Evolutionary conservation across 495 filamentous ascomycete species (phyloP), one percentile per base, ranked within the genome.

Genomic region (Darksidea phi): DNA sequence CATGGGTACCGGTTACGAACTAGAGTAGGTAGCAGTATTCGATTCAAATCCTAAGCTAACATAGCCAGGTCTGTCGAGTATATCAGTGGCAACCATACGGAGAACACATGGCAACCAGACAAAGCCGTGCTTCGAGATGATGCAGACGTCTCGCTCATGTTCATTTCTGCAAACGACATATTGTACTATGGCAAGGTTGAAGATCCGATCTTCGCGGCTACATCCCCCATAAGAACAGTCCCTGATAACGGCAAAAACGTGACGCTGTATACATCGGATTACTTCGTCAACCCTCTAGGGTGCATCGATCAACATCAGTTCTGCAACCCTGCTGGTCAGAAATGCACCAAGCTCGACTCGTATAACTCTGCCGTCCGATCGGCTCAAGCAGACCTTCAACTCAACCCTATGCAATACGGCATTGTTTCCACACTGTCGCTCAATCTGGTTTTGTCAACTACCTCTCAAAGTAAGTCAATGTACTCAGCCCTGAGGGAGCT

Each of bases 281-380:
- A 52, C 28, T 52, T 32, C n/a, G 49, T 52, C 15, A 52, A 52
- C 20, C 49, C 49, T 8, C 20, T 34, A 17, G 49, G 49, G 2
- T 52, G 49, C 20, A 17, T 52, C 23, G 49, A 52, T 26, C 49
- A 52, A 36, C 49, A 52, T 24, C 49, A 52, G n/a, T 52, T 36
- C 49, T 52, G 49, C 49, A 52, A 52, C 25, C 49, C 49, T 10
- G 20, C 15, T 8, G 34, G 8, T 8, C 10, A 52, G 3, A 2
- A n/a, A 25, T 52, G 49, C 49, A 52, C 49, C 15, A 52, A 52
- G 24, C 49, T 36, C 15, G 28, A 52, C 49, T 32, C 49, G 2
- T 52, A 52, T 17, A 11, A 12, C 13, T 15, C 23, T 26, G 49
- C 49, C 2, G 49, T 52, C 7, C 15, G n/a, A 25, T 20, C 23